phyloP scores from a whole-genome alignment of 1,139 yeast species.

The Candida tunisiensis region DNA sequence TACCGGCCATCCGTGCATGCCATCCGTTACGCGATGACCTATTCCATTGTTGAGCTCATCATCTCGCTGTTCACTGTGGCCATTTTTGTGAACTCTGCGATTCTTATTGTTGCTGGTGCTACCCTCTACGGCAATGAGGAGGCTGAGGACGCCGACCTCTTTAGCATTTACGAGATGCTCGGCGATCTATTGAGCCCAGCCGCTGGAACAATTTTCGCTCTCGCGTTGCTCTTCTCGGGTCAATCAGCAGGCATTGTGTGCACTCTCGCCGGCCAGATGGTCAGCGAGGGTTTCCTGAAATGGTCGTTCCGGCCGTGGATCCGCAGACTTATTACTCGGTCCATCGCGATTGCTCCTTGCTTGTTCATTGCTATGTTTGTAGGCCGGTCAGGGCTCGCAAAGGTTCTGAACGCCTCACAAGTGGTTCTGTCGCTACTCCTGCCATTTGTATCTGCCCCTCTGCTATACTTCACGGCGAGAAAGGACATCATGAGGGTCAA shows the following conservation, averaged over 20 bases:
- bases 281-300: slow-evolving; percentile 77
- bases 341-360: slow-evolving; percentile 81
- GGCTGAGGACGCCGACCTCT: slow-evolving; percentile 75
- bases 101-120: slow-evolving; percentile 73
- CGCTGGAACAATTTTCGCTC: slow-evolving; percentile 84
- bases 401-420: slow-evolving; percentile 70
- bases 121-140: slow-evolving; percentile 52
- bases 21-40: slow-evolving; percentile 49
- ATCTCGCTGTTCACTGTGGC: slow-evolving; percentile 67
- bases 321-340: slow-evolving; percentile 68
- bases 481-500: slow-evolving; percentile 57
- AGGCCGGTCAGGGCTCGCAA: slow-evolving; percentile 77
- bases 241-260: slow-evolving; percentile 98
- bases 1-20: slow-evolving; percentile 61
- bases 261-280: slow-evolving; percentile 94
- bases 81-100: slow-evolving; percentile 71
- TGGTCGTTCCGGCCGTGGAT: slow-evolving; percentile 83
- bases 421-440: slow-evolving; percentile 71
- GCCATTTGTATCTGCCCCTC: slow-evolving; percentile 84
- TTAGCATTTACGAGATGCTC: slow-evolving; percentile 67
- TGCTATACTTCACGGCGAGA: slow-evolving; percentile 67
- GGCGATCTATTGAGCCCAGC: slow-evolving; percentile 64
- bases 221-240: slow-evolving; percentile 88
- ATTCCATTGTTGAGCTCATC: slow-evolving; percentile 60
- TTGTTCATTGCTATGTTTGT: slow-evolving; percentile 55